A percentile compares a stretch with the other conserved stretches of the same genome.
phyloP scores from a whole-genome alignment of 139 green algal genomes.

The Chlorella sp. region DNA sequence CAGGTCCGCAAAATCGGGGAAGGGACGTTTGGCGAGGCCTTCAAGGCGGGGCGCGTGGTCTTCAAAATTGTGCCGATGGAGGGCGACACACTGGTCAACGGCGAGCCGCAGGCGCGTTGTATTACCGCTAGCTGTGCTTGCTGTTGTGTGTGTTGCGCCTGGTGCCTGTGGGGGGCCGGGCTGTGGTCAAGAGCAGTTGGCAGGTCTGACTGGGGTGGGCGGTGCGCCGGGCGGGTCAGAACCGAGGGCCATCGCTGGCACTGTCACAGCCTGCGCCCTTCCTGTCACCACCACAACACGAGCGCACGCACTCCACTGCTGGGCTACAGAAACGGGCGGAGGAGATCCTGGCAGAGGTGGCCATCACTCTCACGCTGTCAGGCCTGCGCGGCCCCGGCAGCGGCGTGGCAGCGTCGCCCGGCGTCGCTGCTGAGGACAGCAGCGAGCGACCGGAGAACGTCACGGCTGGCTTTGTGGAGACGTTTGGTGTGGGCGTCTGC shows the following conservation, averaged over 20 bases:
- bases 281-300: no score
- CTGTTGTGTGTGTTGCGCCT: no score
- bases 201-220: no score
- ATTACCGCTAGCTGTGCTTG: no score
- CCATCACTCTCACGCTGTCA: constrained; percentile 72
- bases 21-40: constrained; percentile 94
- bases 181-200: no score
- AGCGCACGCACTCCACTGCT: no score
- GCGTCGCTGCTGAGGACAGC: neutral
- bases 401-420: neutral
- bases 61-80: constrained; percentile 97
- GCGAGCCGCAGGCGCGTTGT: no score
- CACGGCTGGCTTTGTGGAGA: constrained; percentile 75
- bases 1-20: constrained; percentile 77
- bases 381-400: constrained; percentile 38
- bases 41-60: constrained; percentile 60
- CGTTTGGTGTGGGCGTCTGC: constrained; percentile 68
- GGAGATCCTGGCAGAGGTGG: constrained; percentile 80
- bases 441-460: constrained; percentile 39
- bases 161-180: no score
- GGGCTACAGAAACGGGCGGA: constrained; percentile 70
- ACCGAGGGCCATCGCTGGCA: no score
- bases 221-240: no score
- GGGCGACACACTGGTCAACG: constrained; percentile 52
- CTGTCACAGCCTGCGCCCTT: no score